Percentiles rank a stretch among this genome's conserved stretches.
Conservation (phyloP, 768 basidiomycete species). For the Boletus tylopilopsis region DNA sequence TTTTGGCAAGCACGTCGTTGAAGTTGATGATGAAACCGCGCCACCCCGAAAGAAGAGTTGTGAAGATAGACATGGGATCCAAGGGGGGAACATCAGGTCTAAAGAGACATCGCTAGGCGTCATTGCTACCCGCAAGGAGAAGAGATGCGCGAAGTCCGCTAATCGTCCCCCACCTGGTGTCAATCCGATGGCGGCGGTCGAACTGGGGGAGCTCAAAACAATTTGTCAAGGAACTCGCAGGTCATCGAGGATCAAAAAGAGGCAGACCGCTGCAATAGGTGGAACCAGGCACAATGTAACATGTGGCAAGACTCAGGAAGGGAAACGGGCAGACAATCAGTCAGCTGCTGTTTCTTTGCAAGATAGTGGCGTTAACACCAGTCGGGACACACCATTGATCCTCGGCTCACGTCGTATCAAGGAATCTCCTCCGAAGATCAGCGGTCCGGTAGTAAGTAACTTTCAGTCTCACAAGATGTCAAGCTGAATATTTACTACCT, state of each 20-base stretch:
- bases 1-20: slow-evolving; percentile 1
- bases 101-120: background rate
- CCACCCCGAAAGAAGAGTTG: slow-evolving; percentile 22
- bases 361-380: background rate
- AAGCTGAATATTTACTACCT: background rate
- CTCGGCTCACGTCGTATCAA: background rate
- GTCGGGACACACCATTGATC: background rate
- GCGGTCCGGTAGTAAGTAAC: slow-evolving; percentile 9
- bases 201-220: slow-evolving; percentile 22
- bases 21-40: slow-evolving; percentile 12
- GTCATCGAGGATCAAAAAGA: slow-evolving; percentile 17
- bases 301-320: slow-evolving; percentile 22
- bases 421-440: background rate
- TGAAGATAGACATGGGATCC: background rate
- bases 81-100: background rate
- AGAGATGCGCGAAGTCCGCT: slow-evolving; percentile 33
- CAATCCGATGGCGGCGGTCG: slow-evolving; percentile 10
- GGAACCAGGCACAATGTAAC: slow-evolving; percentile 20
- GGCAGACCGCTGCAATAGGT: background rate
- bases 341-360: background rate
- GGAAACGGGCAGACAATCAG: slow-evolving; percentile 2
- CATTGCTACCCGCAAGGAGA: slow-evolving; percentile 14
- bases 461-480: background rate
- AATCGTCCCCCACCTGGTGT: slow-evolving; percentile 30
- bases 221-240: slow-evolving; percentile 10